phyloP scores from a whole-genome alignment of 164 flowering plant genomes.

The Liriodendron chinense region DNA sequence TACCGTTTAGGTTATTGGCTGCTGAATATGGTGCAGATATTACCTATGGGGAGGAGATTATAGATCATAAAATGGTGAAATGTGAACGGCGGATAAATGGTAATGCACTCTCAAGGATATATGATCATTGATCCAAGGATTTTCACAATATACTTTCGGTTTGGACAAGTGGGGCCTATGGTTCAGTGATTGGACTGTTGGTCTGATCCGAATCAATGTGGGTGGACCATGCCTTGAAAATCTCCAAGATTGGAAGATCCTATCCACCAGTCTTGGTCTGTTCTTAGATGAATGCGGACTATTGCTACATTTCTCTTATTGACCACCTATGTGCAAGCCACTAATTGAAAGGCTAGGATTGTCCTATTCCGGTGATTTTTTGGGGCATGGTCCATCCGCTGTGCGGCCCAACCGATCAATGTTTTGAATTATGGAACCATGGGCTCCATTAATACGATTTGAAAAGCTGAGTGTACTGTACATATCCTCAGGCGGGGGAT shows the following conservation, averaged over 20 bases:
- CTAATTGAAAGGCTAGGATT: no score
- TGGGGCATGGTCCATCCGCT: no score
- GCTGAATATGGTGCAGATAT: conserved; percentile 92
- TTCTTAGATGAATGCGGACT: no score
- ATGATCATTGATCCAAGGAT: not conserved
- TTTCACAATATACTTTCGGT: not conserved
- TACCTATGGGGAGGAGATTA: conserved; percentile 90
- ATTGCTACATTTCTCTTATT: no score
- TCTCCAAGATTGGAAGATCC: not conserved
- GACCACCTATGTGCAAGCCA: no score
- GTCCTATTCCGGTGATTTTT: no score
- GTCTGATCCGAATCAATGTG: not conserved
- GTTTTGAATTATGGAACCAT: no score
- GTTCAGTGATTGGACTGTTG: not conserved
- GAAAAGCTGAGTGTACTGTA: no score
- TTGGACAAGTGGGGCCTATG: not conserved
- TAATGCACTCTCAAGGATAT: conserved; percentile 14
- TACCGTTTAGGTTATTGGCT: conserved; percentile 78
- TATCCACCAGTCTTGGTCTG: not conserved
- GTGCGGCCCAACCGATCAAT: no score
- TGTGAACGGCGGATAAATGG: conserved; percentile 81
- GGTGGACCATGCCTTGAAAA: not conserved
- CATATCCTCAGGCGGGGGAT: no score
- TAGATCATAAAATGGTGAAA: conserved; percentile 81
- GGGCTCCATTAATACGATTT: no score